Percentiles rank a stretch among this genome's conserved stretches.
phyloP scores from a whole-genome alignment of 2,329 filamentous ascomycete genomes.

The Fusarium newnesense region DNA sequence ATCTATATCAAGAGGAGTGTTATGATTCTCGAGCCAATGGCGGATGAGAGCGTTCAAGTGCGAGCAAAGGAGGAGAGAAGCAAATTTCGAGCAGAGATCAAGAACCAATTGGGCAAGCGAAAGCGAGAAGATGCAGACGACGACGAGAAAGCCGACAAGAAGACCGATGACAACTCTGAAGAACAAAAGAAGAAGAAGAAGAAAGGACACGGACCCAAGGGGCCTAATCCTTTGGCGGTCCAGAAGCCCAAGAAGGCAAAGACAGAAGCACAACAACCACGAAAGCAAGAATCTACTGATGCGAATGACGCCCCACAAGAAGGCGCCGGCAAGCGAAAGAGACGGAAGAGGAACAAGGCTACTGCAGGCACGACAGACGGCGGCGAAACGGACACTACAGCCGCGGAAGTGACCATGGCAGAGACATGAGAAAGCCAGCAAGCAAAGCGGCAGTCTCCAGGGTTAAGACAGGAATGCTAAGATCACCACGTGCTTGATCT shows the following conservation, averaged over 20 bases:
- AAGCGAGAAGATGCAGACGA: constrained; percentile 60
- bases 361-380: constrained; percentile 22
- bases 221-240: constrained; percentile 76
- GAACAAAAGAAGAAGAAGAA: constrained; percentile 62
- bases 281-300: constrained; percentile 49
- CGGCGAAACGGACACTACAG: constrained; percentile 15
- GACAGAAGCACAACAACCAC: constrained; percentile 40
- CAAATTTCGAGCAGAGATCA: constrained; percentile 79
- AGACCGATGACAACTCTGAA: constrained; percentile 10
- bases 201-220: constrained; percentile 70
- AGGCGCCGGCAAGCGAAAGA: constrained; percentile 46
- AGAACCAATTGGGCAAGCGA: constrained; percentile 60
- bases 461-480: constrained; percentile 31
- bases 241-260: constrained; percentile 73
- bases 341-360: constrained; percentile 47
- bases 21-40: constrained; percentile 79
- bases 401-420: constrained; percentile 18
- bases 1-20: constrained; percentile 84
- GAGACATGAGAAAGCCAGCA: constrained; percentile 30
- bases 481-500: constrained; percentile 27
- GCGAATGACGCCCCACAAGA: constrained; percentile 38
- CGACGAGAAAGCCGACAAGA: constrained; percentile 40
- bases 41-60: constrained; percentile 69
- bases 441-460: constrained; percentile 10
- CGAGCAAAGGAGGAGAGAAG: constrained; percentile 75